phyloP scores from a whole-genome alignment of 1,284 basidiomycete genomes.

The Schizophyllum commune region DNA sequence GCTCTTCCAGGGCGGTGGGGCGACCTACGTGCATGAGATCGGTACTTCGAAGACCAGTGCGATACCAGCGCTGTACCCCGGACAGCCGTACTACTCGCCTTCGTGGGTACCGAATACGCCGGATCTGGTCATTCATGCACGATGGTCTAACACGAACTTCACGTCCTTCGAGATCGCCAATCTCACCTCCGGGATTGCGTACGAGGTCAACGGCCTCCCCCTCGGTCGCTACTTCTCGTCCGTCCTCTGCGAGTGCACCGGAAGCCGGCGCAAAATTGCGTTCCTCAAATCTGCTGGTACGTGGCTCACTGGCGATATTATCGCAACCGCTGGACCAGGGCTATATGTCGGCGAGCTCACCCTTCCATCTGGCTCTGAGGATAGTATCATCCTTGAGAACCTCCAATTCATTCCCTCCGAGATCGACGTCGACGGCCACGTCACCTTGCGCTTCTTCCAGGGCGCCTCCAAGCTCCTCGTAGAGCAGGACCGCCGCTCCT shows the following conservation, averaged over 20 bases:
- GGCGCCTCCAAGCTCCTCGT: conserved; percentile 40
- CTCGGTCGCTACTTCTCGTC: conserved; percentile 59
- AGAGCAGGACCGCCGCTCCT: conserved; percentile 43
- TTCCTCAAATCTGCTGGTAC: conserved; percentile 57
- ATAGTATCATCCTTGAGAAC: conserved; percentile 29
- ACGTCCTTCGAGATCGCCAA: conserved; percentile 60
- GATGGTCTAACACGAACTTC: conserved; percentile 60
- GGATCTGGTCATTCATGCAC: conserved; percentile 46
- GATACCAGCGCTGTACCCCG: conserved; percentile 41
- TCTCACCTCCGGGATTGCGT: conserved; percentile 32
- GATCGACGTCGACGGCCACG: conserved; percentile 27
- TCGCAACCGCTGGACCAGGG: conserved; percentile 55
- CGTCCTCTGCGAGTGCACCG: conserved; percentile 38
- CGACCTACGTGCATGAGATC: conserved; percentile 42
- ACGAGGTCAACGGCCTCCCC: conserved; percentile 48
- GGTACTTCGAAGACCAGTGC: conserved; percentile 22
- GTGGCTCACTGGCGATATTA: conserved; percentile 49
- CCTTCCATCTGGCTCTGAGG: conserved; percentile 29
- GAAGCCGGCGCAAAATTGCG: conserved; percentile 41
- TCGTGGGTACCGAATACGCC: conserved; percentile 46
- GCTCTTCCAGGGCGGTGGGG: conserved; percentile 49
- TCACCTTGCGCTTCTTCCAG: conserved; percentile 47
- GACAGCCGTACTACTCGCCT: conserved; percentile 58
- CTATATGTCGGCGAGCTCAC: conserved; percentile 55
- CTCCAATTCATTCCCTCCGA: conserved; percentile 37